Conservation (phyloP, 306 rosid species). For the Cucumis hystrix region DNA sequence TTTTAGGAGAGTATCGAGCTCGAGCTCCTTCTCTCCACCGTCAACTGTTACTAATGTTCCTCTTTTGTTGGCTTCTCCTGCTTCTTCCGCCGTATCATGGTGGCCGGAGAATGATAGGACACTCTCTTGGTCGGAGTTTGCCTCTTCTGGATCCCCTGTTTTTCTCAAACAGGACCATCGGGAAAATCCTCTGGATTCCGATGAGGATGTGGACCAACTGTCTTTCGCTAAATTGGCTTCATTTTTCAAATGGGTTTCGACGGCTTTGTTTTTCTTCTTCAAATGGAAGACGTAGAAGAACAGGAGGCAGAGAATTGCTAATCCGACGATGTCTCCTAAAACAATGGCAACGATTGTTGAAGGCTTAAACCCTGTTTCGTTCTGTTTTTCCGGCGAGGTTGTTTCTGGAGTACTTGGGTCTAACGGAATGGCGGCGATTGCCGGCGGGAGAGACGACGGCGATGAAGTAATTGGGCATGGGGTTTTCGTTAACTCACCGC, state of each 20-base stretch:
- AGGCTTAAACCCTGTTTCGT: conserved; percentile 25
- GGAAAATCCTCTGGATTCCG: conserved; percentile 51
- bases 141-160: conserved; percentile 32
- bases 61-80: conserved; percentile 20
- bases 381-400: conserved; percentile 10
- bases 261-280: conserved; percentile 34
- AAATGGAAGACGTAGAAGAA: conserved; percentile 33
- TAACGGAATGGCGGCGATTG: conserved; percentile 76
- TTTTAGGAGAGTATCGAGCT: conserved; percentile 59
- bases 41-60: conserved; percentile 71
- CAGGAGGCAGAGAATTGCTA: conserved; percentile 33
- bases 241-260: conserved; percentile 14
- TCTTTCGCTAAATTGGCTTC: conserved; percentile 23
- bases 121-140: conserved; percentile 13
- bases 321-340: conserved; percentile 46
- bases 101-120: conserved; percentile 1
- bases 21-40: conserved; percentile 76
- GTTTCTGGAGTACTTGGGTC: conserved; percentile 16
- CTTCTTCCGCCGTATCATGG: conserved; percentile 13
- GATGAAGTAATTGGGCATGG: conserved; percentile 59
- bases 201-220: conserved; percentile 30
- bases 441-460: conserved; percentile 52
- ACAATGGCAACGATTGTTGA: conserved; percentile 57
- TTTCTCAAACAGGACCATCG: conserved; percentile 78
- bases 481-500: conserved; percentile 35